These are phyloP conservation scores for Botrytis aclada DNA, from an alignment of 2,329 filamentous ascomycete species.

Conservation along the genomic window DNA sequence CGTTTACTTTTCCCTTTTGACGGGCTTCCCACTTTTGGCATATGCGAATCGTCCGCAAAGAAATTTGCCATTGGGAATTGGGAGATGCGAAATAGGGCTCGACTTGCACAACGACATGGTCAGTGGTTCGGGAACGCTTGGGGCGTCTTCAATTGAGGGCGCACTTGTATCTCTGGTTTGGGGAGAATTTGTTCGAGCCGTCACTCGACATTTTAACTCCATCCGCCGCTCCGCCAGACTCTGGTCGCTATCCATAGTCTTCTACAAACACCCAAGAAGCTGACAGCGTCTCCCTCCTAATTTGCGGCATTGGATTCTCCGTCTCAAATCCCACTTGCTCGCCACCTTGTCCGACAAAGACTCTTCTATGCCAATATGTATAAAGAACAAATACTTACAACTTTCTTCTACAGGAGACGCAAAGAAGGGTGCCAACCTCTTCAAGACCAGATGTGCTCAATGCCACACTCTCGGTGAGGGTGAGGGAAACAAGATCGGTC, in stretches of 20 bases:
- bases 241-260: not conserved
- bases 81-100: not conserved
- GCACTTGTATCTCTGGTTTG: not conserved
- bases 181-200: not conserved
- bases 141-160: not conserved
- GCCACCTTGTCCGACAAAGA: not conserved
- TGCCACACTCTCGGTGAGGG: slow-evolving; percentile 93
- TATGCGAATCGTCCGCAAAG: slow-evolving; percentile 13
- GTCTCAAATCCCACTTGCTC: not conserved
- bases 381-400: not conserved
- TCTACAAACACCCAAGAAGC: not conserved
- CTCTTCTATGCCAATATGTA: not conserved
- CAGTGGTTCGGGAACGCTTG: not conserved
- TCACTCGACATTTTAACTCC: not conserved
- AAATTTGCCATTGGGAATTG: slow-evolving; percentile 5
- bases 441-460: slow-evolving; percentile 98
- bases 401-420: slow-evolving; percentile 64
- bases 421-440: slow-evolving; percentile 97
- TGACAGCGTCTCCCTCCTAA: not conserved
- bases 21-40: not conserved
- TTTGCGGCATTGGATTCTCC: not conserved
- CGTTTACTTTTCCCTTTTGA: slow-evolving; percentile 27
- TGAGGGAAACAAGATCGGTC: slow-evolving; percentile 97
- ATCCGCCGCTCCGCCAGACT: not conserved
- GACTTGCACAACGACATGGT: not conserved